Evolutionary conservation across 768 basidiomycete species (phyloP).

Genomic region (Pleurotus djamor): DNA sequence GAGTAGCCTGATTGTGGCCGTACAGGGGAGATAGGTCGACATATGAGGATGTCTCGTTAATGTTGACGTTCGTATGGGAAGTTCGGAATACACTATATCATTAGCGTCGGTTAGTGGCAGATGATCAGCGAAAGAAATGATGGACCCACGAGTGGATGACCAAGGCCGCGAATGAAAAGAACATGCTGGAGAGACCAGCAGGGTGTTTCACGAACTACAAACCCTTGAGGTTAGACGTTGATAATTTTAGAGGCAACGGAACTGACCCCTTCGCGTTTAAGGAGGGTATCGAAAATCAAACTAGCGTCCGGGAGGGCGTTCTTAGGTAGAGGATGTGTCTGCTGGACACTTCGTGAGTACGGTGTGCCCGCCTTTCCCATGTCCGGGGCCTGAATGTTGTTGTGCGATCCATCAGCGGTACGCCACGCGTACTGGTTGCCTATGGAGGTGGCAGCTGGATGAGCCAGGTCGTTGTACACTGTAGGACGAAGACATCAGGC

Average conservation of each 20-base stretch:
- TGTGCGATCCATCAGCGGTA: slow-evolving; percentile 72
- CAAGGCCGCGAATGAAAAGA: slow-evolving; percentile 82
- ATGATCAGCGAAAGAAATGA: background rate
- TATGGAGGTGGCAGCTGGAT: slow-evolving; percentile 72
- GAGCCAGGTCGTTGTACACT: slow-evolving; percentile 84
- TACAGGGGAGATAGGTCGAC: slow-evolving; percentile 85
- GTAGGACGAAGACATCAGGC: background rate
- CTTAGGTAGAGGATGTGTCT: slow-evolving; percentile 57
- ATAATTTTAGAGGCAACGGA: background rate
- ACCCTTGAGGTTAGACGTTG: background rate
- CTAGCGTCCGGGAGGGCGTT: slow-evolving; percentile 79
- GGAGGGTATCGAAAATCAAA: slow-evolving; percentile 75
- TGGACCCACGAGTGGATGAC: slow-evolving; percentile 68
- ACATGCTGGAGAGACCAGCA: slow-evolving; percentile 71
- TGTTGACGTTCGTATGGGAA: slow-evolving; percentile 56
- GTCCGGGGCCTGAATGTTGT: slow-evolving; percentile 68
- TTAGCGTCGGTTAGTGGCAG: background rate
- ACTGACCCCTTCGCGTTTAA: slow-evolving; percentile 66
- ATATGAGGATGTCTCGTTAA: slow-evolving; percentile 87
- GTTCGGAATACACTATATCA: slow-evolving; percentile 77
- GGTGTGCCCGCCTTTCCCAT: slow-evolving; percentile 79
- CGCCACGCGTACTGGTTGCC: slow-evolving; percentile 66
- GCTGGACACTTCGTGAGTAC: slow-evolving; percentile 83
- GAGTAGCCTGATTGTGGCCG: slow-evolving; percentile 63
- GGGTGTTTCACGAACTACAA: slow-evolving; percentile 72